Conservation (phyloP, 2,329 filamentous ascomycete genomes). For the Fusarium scirpi region DNA sequence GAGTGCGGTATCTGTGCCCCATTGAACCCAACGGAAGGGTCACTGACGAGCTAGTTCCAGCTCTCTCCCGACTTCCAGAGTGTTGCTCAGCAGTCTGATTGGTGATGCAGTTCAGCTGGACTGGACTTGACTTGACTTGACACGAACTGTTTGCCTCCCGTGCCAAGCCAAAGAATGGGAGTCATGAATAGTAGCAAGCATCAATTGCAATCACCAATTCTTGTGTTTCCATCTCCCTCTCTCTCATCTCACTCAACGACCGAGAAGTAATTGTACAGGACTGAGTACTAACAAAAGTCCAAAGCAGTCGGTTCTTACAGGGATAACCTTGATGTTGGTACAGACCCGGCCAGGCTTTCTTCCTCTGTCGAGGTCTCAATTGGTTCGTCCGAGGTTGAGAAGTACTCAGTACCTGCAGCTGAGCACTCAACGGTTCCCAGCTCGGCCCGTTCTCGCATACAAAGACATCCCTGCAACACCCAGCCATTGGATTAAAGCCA, state of each 20-base stretch:
- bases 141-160: conserved; percentile 34
- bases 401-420: conserved; percentile 34
- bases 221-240: not conserved
- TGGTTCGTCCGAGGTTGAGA: not conserved
- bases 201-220: not conserved
- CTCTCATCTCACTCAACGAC: not conserved
- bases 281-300: not conserved
- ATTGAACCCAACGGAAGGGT: conserved; percentile 31
- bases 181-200: conserved; percentile 12
- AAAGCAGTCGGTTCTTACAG: not conserved
- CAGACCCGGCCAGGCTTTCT: not conserved
- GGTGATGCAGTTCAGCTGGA: conserved; percentile 18
- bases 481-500: conserved; percentile 26
- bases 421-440: conserved; percentile 24
- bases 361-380: not conserved
- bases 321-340: conserved; percentile 28
- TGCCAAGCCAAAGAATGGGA: conserved; percentile 18
- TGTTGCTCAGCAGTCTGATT: conserved; percentile 20
- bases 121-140: conserved; percentile 29
- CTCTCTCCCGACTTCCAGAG: conserved; percentile 23
- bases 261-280: not conserved
- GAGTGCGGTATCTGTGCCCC: not conserved
- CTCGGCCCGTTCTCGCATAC: conserved; percentile 17
- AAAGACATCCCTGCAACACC: conserved; percentile 12
- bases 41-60: conserved; percentile 16